Percentiles rank a stretch among this genome's conserved stretches.
Conservation (phyloP, 2,329 filamentous ascomycete species). For the Pestalotiopsis sp. region DNA sequence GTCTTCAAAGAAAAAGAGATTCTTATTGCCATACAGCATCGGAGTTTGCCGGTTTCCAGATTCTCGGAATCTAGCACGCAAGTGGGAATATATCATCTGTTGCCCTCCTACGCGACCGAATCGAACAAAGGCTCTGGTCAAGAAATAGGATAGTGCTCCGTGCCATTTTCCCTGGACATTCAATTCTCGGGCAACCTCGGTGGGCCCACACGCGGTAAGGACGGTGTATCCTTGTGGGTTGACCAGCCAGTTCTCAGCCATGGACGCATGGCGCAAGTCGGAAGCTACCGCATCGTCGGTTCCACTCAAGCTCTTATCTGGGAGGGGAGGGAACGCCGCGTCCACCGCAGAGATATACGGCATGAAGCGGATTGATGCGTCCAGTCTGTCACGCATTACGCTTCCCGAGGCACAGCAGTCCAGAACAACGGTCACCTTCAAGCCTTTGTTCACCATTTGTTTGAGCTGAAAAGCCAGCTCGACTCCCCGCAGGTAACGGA, state of each 20-base stretch:
- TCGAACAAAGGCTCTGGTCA: background rate
- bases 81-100: background rate
- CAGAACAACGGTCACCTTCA: background rate
- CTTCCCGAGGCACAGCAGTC: slow-evolving; percentile 2
- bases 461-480: slow-evolving; percentile 1
- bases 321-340: background rate
- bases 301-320: background rate
- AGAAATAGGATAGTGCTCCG: background rate
- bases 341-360: background rate
- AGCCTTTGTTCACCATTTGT: background rate
- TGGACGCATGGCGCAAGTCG: background rate
- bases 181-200: background rate
- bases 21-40: slow-evolving; percentile 1
- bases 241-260: slow-evolving; percentile 5
- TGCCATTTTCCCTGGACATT: background rate
- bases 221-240: slow-evolving; percentile 8
- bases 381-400: background rate
- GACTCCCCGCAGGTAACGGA: background rate
- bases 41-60: background rate
- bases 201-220: slow-evolving; percentile 6
- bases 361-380: background rate
- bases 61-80: background rate
- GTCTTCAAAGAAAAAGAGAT: background rate
- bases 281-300: background rate
- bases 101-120: background rate